Evolutionary conservation across 2,329 filamentous ascomycete genomes (phyloP), one percentile per base, ranked within the genome.

Genomic region (Lachnellula arida): DNA sequence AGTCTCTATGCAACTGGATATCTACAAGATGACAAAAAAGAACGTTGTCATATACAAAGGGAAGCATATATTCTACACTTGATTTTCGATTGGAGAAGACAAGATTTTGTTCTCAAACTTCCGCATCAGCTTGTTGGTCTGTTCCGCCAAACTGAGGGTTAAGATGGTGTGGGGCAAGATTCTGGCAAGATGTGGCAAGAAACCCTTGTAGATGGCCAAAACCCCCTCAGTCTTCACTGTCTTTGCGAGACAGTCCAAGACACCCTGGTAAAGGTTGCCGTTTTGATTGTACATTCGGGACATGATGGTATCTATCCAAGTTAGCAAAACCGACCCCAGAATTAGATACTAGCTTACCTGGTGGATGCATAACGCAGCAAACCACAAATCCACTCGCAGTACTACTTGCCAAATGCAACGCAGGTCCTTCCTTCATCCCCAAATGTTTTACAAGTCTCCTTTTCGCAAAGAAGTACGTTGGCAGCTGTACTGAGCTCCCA

Each of bases 231-330:
- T 96, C 70, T 86, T 87, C 59, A 99, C 80, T 0, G 94, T 99
- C 76, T 96, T 92, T 71, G 82, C 84, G 58, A 97, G 74, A 71
- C 94, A 99, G 75, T 99, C 94, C 61, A 96, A 89, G 4, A 95
- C 90, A 56, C 92, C 89, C 64, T 82, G 86, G 78, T 99, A 99
- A n/a, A 99, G 81, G 71, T 97, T 96, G 51, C 94, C 94, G 60
- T 92, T 96, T 73, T 99, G 94, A 77, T 99, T 99, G 79, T 99
- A 99, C 79, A 99, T 87, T 60, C 94, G 88, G 60, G 91, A 94
- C 94, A 99, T 99, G 75, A 99, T 89, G 5, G 94, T 99, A 72
- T 99, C 94, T 82, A 59, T 25, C 43, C 23, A 19, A 22, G 49
- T 65, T 48, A 62, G 55, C 34, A 46, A 54, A 54, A 5, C 54